Base-by-base conservation (phyloP, 768 basidiomycete genomes). In the Strobilomyces dryophilus region DNA sequence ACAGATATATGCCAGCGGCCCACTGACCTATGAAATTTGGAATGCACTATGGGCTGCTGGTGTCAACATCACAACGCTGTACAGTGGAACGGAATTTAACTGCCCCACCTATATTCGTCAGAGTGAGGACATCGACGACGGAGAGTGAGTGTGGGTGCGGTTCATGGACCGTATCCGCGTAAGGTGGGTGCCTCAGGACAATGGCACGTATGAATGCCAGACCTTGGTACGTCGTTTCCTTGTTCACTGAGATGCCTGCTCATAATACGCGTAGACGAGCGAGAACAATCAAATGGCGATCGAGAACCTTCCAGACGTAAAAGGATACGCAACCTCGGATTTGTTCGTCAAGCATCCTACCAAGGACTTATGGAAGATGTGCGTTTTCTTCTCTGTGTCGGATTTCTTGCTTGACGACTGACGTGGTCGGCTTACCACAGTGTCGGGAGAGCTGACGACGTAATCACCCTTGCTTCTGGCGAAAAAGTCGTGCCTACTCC, bases 301-400 rank as follows among this genome's bases (percentile, higher is more conserved):
- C 8, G 46, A 65, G 20, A 78, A 78, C 56, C 56, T 72, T 8
- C 50, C 68, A 1, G 77, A 73, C 1, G 52, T 59, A 0, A 51
- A 74, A 15, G 58, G 58, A 2, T 54, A 76, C 47, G 74, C 72
- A 0, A 77, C 74, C 0, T 69, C 71, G 1, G 79, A 79, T 59
- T 52, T 80, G 3, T 76, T 73, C 49, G 52, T 71, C 8, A 69
- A 60, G 24, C 79, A 80, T 55, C 78, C 79, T 0, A 73, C 73
- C 0, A 74, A 72, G 27, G 18, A 39, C n/a, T 24, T 56, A 31
- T 57, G 53, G 56, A 47, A 34, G 24, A 51, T 57, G 56, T 57
- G 18, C 10, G 39, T 40, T 20, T 18, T 29, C 9, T 9, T 29
- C 8, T 27, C 27, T 27, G 27, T 27, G 5, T 27, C 8, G 8